phyloP scores from a whole-genome alignment of 108 stramenopile genomes.

The Mediolabrus comicus region DNA sequence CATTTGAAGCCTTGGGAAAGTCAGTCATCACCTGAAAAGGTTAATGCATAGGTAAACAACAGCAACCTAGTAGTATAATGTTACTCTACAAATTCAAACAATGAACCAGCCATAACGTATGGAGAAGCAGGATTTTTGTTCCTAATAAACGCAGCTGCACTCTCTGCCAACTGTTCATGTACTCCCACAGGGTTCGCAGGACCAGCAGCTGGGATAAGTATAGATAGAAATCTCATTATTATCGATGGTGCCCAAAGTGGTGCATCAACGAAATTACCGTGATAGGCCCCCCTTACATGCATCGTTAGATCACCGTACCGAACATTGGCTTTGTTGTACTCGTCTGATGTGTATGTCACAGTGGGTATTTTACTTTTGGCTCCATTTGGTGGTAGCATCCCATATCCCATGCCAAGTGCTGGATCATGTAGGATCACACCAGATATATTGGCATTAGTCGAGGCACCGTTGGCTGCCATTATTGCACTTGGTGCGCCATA shows the following conservation, averaged over 20 bases:
- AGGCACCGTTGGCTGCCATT: conserved; percentile 22
- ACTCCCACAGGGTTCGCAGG: conserved; percentile 9
- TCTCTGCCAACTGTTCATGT: conserved; percentile 12
- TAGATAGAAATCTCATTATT: conserved; percentile 18
- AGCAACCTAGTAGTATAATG: not conserved
- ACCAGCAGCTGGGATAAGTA: conserved; percentile 17
- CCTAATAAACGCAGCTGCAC: conserved; percentile 7
- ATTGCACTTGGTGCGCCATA: conserved; percentile 29
- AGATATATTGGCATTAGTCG: not conserved
- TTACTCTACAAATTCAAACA: conserved; percentile 12
- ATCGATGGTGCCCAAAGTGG: conserved; percentile 22
- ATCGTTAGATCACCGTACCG: conserved; percentile 23
- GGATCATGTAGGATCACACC: conserved; percentile 33
- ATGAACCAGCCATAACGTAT: not conserved
- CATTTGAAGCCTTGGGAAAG: conserved; percentile 76
- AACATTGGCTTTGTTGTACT: conserved; percentile 13
- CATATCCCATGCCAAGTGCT: conserved; percentile 36
- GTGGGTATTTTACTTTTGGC: conserved; percentile 17
- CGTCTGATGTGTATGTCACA: conserved; percentile 18
- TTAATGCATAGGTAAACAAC: conserved; percentile 1
- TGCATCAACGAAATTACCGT: conserved; percentile 33
- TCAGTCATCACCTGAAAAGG: too few species aligned
- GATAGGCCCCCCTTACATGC: conserved; percentile 7
- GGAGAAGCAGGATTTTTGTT: not conserved
- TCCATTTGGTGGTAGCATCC: conserved; percentile 19